Evolutionary conservation across 208 protist genomes (phyloP).

Genomic region (Wallacemonas sp.): DNA sequence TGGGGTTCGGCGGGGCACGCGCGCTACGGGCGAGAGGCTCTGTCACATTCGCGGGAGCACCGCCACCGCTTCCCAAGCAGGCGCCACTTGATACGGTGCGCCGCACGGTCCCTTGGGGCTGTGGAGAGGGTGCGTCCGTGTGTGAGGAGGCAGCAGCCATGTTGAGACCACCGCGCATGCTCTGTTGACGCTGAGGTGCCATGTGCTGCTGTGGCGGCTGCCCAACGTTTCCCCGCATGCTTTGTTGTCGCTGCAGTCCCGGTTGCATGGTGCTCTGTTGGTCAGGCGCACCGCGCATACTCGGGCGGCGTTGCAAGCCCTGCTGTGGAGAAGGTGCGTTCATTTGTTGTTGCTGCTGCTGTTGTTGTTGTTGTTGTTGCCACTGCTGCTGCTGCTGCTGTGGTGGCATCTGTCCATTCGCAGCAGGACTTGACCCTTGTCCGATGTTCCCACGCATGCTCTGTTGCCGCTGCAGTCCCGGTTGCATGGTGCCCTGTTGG

Average conservation of each 20-base stretch:
- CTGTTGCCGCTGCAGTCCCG: neutral
- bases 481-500: neutral
- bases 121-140: neutral
- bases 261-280: neutral
- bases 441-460: neutral
- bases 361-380: no score
- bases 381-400: neutral
- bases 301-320: constrained; percentile 1
- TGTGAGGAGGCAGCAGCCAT: neutral
- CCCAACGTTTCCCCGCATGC: neutral
- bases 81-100: constrained; percentile 6
- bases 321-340: neutral
- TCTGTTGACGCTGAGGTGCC: neutral
- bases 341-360: neutral
- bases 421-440: neutral
- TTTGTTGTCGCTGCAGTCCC: neutral
- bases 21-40: constrained; percentile 5
- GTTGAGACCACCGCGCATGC: neutral
- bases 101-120: neutral
- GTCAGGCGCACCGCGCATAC: neutral
- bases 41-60: neutral
- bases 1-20: constrained; percentile 4
- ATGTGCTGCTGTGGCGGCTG: neutral
- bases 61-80: neutral
- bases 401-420: no score